These are phyloP conservation scores for Sphaerostilbella broomeana DNA, from an alignment of 2,329 filamentous ascomycete genomes.

Conservation along the genomic window DNA sequence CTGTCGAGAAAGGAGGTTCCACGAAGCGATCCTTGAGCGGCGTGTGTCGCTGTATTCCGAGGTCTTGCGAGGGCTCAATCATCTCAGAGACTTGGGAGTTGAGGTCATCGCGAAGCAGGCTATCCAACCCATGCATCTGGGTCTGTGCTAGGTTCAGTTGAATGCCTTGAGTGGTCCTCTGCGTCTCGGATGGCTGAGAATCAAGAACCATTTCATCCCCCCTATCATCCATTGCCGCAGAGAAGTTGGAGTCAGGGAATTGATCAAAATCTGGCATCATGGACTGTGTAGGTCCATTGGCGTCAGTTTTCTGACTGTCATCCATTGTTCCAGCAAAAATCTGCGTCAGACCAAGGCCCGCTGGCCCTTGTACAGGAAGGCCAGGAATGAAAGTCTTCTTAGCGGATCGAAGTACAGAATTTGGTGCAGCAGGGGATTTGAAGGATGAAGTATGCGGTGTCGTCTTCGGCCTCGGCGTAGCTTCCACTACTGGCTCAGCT, in stretches of 20 bases:
- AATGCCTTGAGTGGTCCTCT: constrained; percentile 38
- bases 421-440: constrained; percentile 49
- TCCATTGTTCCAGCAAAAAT: constrained; percentile 90
- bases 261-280: constrained; percentile 52
- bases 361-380: constrained; percentile 52
- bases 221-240: constrained; percentile 50
- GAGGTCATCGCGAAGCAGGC: constrained; percentile 40
- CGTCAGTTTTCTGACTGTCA: constrained; percentile 41
- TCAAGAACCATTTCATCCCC: constrained; percentile 46
- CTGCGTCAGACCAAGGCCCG: constrained; percentile 72
- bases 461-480: constrained; percentile 45
- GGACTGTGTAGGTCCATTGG: constrained; percentile 34
- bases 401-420: constrained; percentile 60
- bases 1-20: constrained; percentile 58
- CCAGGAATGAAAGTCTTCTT: constrained; percentile 66
- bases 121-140: constrained; percentile 53
- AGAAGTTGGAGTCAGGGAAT: constrained; percentile 54
- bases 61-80: constrained; percentile 74
- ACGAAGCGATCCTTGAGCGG: constrained; percentile 64
- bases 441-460: constrained; percentile 36
- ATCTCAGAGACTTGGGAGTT: constrained; percentile 61
- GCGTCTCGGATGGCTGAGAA: constrained; percentile 33
- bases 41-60: constrained; percentile 65
- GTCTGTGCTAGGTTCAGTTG: constrained; percentile 54
- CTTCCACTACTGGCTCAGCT: constrained; percentile 27